Base-by-base conservation (phyloP, 371 early-diverging fungal species). In the Quaeritorhiza haematococci region DNA sequence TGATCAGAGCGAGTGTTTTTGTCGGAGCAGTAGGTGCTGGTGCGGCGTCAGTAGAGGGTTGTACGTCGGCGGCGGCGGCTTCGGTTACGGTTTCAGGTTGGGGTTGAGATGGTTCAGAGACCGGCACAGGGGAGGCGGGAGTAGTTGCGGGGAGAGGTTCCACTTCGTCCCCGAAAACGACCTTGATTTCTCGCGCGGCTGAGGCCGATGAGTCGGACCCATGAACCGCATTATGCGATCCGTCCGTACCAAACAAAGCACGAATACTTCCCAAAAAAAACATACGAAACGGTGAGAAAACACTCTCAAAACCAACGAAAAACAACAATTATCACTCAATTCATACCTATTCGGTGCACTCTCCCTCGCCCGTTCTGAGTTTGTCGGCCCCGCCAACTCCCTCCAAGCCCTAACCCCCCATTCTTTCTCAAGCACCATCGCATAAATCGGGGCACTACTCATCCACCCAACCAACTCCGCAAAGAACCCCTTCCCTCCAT, bases 301-400 rank as follows among this genome's bases (percentile, higher is more conserved):
- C 10, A n/a, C 38, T 13, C n/a, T 13, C 38, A n/a, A 38, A n/a
- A 38, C n/a, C 38, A 13, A n/a, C 19, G 50, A 28, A 50, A 24
- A 21, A 7, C 30, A 30, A 30, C 6, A 5, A 21, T 30, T 15
- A 50, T 8, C 7, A 8, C 19, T 13, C 19, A 13, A 23, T 15
- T 23, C 50, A 7, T 55, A 74, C 75, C 69, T 85, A 50, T 73
- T 55, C 17, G 91, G 89, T 0, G 75, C 73, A 32, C 68, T 62
- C 45, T 77, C 71, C 26, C 76, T 68, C 10, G 91, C 91, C 48
- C 80, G 83, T 8, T 62, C 63, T 0, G 91, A 79, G 49, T 87
- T 80, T 0, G 92, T 91, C 2, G 89, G 84, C 0, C 93, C 93
- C 53, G 89, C 86, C 1, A 88, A 58, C 26, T 59, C 50, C 21